Evolutionary conservation across 768 basidiomycete species (phyloP).

Genomic region (Suillus decipiens): DNA sequence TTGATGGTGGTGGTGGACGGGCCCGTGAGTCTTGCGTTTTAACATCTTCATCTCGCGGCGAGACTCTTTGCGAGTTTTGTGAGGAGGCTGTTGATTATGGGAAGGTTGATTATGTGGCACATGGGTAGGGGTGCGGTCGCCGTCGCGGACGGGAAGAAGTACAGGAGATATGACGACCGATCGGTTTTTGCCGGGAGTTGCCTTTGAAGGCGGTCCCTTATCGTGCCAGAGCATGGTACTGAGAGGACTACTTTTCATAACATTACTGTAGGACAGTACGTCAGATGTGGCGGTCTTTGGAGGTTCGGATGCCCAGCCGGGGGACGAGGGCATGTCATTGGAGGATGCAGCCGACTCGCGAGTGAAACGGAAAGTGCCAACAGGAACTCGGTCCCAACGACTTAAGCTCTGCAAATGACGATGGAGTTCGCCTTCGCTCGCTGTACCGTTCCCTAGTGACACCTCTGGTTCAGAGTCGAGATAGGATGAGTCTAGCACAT

Average conservation of each 20-base stretch:
- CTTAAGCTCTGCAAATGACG: constrained; percentile 51
- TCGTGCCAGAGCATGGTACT: constrained; percentile 56
- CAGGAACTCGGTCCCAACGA: constrained; percentile 76
- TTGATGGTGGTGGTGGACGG: constrained; percentile 41
- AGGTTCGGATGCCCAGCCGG: constrained; percentile 32
- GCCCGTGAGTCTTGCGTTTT: constrained; percentile 57
- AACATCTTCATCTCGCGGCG: constrained; percentile 67
- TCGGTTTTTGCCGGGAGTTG: constrained; percentile 29
- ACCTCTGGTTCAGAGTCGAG: constrained; percentile 57
- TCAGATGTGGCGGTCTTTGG: constrained; percentile 22
- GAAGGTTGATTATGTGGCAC: constrained; percentile 35
- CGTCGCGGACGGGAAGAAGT: constrained; percentile 52
- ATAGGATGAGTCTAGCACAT: constrained; percentile 76
- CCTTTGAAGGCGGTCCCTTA: constrained; percentile 23
- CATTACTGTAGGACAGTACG: constrained; percentile 35
- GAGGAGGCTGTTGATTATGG: constrained; percentile 41
- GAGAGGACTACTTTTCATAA: constrained; percentile 57
- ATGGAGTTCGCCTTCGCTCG: constrained; percentile 37
- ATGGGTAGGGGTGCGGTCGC: constrained; percentile 57
- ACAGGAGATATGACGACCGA: constrained; percentile 50
- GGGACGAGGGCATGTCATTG: constrained; percentile 28
- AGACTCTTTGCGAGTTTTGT: constrained; percentile 64
- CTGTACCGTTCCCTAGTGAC: constrained; percentile 29
- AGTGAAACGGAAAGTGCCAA: constrained; percentile 71
- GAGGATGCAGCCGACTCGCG: constrained; percentile 33